Base-by-base conservation (phyloP, 768 basidiomycete species). In the Hygrocybe punicea region DNA sequence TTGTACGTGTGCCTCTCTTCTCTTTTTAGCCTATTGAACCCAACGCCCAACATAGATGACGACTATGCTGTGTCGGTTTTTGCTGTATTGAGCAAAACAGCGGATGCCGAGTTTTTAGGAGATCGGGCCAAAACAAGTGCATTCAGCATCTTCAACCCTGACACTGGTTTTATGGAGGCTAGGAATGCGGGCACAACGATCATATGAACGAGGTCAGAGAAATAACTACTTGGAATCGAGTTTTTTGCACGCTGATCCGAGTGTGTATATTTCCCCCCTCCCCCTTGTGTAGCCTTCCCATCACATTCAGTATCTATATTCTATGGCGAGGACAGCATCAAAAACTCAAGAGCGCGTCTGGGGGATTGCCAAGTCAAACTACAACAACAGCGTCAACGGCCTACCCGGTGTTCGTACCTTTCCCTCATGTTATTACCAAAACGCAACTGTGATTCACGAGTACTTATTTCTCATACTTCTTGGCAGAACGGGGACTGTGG, bases 401-500 rank as follows among this genome's bases (percentile, higher is more conserved):
- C 73, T 93, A 3, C 83, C 87, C 4, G 90, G 90, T 14, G 89
- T 89, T 64, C 21, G 80, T 70, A 13, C 23, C 14, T 49, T 6
- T 34, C 17, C n/a, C 17, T 19, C 24, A 7, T n/a, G 10, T n/a
- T n/a, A n/a, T n/a, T n/a, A n/a, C n/a, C n/a, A n/a, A n/a, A n/a
- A n/a, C n/a, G 39, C 14, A n/a, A n/a, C 33, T 56, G 17, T 34
- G 11, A 45, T 35, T 23, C 25, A 51, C 10, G 10, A 4, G 6
- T 13, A 14, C 14, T n/a, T n/a, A n/a, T n/a, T n/a, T 13, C 21
- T n/a, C n/a, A n/a, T n/a, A 16, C 33, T 14, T 13, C 6, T 33
- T 45, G 50, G 6, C 58, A 91, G 86, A 93, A 93, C 62, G 91
- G 93, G 67, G 91, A 93, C 65, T 92, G 90, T 60, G 90, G 91